Conservation (phyloP, 1,139 yeast genomes). For the Zygotorulaspora mrakii region DNA sequence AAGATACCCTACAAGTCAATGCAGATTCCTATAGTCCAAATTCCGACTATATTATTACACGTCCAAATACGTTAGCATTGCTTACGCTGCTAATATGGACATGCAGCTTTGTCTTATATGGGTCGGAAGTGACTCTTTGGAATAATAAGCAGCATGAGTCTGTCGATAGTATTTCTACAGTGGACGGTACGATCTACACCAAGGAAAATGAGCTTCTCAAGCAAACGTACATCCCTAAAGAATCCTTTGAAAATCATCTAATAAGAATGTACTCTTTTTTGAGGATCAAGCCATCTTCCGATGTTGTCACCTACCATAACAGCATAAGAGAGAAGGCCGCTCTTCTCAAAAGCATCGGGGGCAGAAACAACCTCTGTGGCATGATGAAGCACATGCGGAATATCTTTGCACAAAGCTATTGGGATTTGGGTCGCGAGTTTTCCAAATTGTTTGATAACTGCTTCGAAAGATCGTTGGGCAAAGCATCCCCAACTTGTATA, state of each 20-base stretch:
- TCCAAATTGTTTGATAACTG: constrained; percentile 57
- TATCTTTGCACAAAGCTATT: constrained; percentile 48
- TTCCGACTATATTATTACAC: constrained; percentile 51
- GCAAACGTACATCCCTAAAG: constrained; percentile 25
- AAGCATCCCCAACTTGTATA: constrained; percentile 45
- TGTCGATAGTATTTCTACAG: constrained; percentile 27
- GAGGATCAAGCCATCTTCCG: constrained; percentile 17
- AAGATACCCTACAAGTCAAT: constrained; percentile 34
- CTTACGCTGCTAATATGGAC: constrained; percentile 57
- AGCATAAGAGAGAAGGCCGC: constrained; percentile 35
- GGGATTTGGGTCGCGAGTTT: constrained; percentile 59
- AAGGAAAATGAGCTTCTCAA: constrained; percentile 24
- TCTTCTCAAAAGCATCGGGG: constrained; percentile 33
- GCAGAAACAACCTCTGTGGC: constrained; percentile 50
- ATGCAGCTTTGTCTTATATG: constrained; percentile 49
- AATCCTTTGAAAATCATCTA: constrained; percentile 26
- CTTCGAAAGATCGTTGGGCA: constrained; percentile 55
- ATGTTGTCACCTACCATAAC: constrained; percentile 39
- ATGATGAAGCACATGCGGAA: constrained; percentile 49
- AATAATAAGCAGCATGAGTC: constrained; percentile 27
- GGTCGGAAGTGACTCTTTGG: constrained; percentile 52
- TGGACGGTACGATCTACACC: neutral
- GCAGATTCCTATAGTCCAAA: constrained; percentile 44
- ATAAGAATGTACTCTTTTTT: constrained; percentile 22
- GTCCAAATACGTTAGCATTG: constrained; percentile 54